These are phyloP conservation scores for Elsinoe arachidis DNA, from an alignment of 2,329 filamentous ascomycete species.

Conservation along the genomic window DNA sequence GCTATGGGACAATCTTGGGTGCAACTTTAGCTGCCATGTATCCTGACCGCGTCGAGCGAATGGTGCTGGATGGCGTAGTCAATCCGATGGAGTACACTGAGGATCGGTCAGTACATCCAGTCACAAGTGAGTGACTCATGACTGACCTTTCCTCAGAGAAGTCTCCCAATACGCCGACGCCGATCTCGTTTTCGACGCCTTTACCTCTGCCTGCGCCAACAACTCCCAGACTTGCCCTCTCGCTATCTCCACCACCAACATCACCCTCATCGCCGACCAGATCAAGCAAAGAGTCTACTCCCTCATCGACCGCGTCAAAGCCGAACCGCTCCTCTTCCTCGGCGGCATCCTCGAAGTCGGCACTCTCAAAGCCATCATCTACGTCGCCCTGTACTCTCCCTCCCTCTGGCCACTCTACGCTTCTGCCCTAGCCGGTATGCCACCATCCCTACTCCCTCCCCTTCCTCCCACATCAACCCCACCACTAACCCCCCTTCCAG, in stretches of 20 bases:
- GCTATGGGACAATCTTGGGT: constrained; percentile 41
- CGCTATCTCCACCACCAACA: neutral
- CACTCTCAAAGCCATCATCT: too few relatives aligned
- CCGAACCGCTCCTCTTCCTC: too few relatives aligned
- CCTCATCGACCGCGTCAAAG: too few relatives aligned
- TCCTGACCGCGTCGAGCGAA: constrained; percentile 28
- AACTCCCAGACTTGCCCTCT: constrained; percentile 18
- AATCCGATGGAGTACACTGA: constrained; percentile 31
- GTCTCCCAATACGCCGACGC: constrained; percentile 27
- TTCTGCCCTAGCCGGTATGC: too few relatives aligned
- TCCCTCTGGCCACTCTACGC: too few relatives aligned
- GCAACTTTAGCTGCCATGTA: constrained; percentile 35
- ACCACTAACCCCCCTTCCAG: too few relatives aligned
- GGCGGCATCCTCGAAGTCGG: too few relatives aligned
- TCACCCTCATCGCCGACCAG: too few relatives aligned
- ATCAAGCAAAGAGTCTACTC: too few relatives aligned
- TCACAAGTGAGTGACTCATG: constrained; percentile 17
- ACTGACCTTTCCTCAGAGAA: neutral
- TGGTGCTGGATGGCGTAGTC: constrained; percentile 40
- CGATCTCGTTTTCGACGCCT: constrained; percentile 34
- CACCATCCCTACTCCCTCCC: too few relatives aligned
- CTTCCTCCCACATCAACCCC: too few relatives aligned
- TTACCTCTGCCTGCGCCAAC: constrained; percentile 37
- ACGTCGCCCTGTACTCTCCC: too few relatives aligned
- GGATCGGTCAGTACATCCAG: constrained; percentile 30